These are phyloP conservation scores for Dryas integrifolia DNA, from an alignment of 331 rosid genomes.

Conservation along the genomic window DNA sequence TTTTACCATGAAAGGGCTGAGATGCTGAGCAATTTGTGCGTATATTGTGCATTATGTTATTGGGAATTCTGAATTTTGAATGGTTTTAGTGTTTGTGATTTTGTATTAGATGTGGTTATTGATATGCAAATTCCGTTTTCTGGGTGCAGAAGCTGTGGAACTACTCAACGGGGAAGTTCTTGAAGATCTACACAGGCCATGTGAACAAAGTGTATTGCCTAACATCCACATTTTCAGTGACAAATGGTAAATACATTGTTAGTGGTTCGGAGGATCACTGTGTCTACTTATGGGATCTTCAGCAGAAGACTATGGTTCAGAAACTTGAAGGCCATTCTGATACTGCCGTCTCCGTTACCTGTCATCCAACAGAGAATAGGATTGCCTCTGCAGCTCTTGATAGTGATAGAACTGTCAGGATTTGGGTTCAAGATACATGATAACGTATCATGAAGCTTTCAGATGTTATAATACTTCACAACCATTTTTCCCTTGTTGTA, in stretches of 20 bases:
- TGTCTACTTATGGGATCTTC: slow-evolving; percentile 90
- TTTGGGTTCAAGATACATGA: slow-evolving; percentile 77
- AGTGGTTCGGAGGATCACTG: slow-evolving; percentile 91
- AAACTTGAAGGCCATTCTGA: slow-evolving; percentile 87
- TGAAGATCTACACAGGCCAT: slow-evolving; percentile 69
- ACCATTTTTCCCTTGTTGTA: not conserved
- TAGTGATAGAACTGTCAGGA: slow-evolving; percentile 64
- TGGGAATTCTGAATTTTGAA: no score
- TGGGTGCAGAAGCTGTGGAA: slow-evolving; percentile 84
- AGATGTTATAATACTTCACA: not conserved
- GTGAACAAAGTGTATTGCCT: slow-evolving; percentile 61
- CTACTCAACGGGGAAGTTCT: slow-evolving; percentile 59
- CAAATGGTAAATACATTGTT: slow-evolving; percentile 80
- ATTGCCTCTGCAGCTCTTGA: slow-evolving; percentile 89
- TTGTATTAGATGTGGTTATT: slow-evolving; percentile 5
- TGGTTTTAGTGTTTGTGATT: not conserved
- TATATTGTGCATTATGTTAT: not conserved
- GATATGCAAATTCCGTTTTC: not conserved
- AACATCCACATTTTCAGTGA: slow-evolving; percentile 81
- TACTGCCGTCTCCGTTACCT: slow-evolving; percentile 73
- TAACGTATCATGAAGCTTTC: not conserved
- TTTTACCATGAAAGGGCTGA: not conserved
- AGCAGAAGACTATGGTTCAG: slow-evolving; percentile 72
- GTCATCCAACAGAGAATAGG: slow-evolving; percentile 82
- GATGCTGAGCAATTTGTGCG: not conserved